Evolutionary conservation across 805 yeast genomes (phyloP).

Genomic region (Yarrowia sp.): DNA sequence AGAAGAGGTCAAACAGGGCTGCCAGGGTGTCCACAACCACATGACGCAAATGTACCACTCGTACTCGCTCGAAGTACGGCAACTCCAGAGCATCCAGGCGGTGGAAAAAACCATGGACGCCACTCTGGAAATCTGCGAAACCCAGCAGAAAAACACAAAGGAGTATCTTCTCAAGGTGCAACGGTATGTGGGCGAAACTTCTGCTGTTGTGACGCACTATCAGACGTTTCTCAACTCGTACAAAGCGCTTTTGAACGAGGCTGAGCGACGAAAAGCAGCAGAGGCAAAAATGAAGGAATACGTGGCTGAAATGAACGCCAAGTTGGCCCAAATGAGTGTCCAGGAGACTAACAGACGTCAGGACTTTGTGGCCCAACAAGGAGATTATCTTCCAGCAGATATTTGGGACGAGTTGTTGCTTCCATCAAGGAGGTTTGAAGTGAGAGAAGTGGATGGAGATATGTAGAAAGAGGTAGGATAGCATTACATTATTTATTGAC

Average conservation of each 20-base stretch:
- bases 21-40: neutral
- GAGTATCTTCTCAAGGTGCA: neutral
- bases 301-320: neutral
- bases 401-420: conserved; percentile 6
- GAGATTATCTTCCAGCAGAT: conserved; percentile 16
- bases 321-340: neutral
- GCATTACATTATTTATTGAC: neutral
- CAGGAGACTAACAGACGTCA: neutral
- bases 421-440: neutral
- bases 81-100: neutral
- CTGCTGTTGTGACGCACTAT: neutral
- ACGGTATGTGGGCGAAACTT: neutral
- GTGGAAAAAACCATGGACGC: neutral
- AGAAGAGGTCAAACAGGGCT: conserved; percentile 6
- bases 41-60: conserved; percentile 7
- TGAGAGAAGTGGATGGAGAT: neutral
- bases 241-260: neutral
- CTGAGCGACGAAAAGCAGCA: neutral
- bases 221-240: conserved; percentile 1
- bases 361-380: conserved; percentile 7
- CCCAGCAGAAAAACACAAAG: conserved; percentile 1
- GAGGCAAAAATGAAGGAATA: neutral
- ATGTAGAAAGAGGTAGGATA: neutral
- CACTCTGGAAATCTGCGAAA: conserved; percentile 1
- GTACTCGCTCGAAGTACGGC: neutral